Evolutionary conservation across 192 early-diverging fungal genomes (phyloP).

Genomic region (Diversispora epigaea): DNA sequence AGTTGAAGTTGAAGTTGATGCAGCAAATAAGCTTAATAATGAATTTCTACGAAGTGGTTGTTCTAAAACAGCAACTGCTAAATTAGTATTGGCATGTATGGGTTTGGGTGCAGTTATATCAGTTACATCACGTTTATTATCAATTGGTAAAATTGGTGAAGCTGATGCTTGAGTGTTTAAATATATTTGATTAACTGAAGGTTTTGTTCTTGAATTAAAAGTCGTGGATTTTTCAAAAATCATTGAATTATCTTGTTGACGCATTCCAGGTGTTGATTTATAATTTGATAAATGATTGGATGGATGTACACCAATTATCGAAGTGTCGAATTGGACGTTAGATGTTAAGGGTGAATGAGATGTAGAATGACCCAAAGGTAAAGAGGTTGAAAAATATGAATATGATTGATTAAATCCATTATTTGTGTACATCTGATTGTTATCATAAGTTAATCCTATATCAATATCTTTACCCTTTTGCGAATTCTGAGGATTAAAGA

Average conservation of each 20-base stretch:
- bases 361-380: neutral
- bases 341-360: neutral
- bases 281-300: neutral
- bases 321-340: neutral
- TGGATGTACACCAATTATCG: neutral
- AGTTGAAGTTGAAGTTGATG: constrained; percentile 10
- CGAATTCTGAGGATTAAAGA: neutral
- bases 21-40: constrained; percentile 25
- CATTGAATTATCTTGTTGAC: no score
- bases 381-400: constrained; percentile 9
- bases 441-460: neutral
- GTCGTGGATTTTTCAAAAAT: no score
- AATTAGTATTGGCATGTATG: constrained; percentile 8
- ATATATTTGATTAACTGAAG: neutral
- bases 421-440: neutral
- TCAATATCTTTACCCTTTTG: neutral
- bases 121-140: constrained; percentile 19
- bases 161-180: no score
- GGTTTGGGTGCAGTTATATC: constrained; percentile 30
- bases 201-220: neutral
- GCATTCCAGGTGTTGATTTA: neutral
- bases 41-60: constrained; percentile 28
- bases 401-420: neutral
- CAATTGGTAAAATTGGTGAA: neutral
- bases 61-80: constrained; percentile 22